Percentiles rank a stretch among this genome's conserved stretches.
Evolutionary conservation across 225 moss, liverwort and hornwort species (phyloP).

Genomic region (Bryoerythrophyllum caledonicum): DNA sequence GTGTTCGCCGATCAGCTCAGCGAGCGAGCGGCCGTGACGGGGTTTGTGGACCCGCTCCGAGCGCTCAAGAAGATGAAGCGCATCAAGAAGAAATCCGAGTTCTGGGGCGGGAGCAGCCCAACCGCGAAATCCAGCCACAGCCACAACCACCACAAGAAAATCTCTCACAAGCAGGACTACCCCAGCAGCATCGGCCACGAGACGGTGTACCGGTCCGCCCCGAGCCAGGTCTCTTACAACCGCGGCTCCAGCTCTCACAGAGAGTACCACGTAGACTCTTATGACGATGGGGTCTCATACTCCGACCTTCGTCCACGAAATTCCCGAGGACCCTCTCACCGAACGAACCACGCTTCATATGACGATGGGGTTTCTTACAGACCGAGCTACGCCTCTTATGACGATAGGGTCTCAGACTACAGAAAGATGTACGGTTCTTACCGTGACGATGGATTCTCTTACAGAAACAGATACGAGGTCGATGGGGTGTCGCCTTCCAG

Average conservation of each 20-base stretch:
- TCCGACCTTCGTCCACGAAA: not conserved
- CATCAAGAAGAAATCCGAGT: constrained; percentile 53
- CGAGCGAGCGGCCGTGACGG: constrained; percentile 35
- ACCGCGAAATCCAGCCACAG: not conserved
- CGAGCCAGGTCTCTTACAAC: constrained; percentile 34
- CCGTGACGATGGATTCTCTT: not conserved
- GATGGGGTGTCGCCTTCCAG: constrained; percentile 20
- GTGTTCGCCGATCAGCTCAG: constrained; percentile 33
- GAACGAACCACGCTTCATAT: constrained; percentile 1
- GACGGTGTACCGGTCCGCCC: constrained; percentile 30
- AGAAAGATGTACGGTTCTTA: not conserved
- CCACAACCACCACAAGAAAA: not conserved
- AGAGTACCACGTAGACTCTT: constrained; percentile 11
- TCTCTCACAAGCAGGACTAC: constrained; percentile 19
- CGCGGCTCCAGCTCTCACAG: constrained; percentile 15
- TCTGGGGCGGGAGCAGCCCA: constrained; percentile 30
- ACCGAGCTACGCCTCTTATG: too few relatives aligned
- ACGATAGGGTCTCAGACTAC: too few relatives aligned
- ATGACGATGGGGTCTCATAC: constrained; percentile 8
- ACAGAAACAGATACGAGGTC: not conserved
- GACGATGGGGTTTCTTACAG: not conserved
- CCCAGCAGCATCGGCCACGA: constrained; percentile 21
- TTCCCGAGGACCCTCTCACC: not conserved
- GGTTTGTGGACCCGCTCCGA: constrained; percentile 41
- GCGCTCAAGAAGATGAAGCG: constrained; percentile 58